Evolutionary conservation across 2,329 filamentous ascomycete genomes (phyloP).

Genomic region (Dactylella cylindrospora): DNA sequence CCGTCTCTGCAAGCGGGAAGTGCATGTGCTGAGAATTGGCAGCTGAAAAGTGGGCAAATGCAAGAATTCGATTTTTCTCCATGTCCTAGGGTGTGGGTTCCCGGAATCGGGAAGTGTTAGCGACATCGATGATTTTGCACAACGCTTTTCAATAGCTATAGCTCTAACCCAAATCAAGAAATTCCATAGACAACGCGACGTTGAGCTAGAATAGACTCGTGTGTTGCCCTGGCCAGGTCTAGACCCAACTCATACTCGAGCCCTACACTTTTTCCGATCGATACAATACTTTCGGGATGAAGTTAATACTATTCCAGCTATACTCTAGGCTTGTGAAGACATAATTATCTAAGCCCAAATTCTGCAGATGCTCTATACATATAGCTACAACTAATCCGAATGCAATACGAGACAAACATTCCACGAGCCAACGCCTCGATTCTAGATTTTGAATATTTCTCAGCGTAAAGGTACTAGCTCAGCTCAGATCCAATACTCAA

Average conservation of each 20-base stretch:
- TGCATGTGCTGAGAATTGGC: background rate
- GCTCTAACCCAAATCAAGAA: too few species aligned
- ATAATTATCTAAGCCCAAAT: too few species aligned
- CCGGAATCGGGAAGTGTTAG: slow-evolving; percentile 36
- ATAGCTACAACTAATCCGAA: too few species aligned
- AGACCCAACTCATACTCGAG: slow-evolving; percentile 8
- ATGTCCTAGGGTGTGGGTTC: slow-evolving; percentile 20
- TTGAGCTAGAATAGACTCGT: too few species aligned
- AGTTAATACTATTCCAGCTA: too few species aligned
- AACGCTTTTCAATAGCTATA: too few species aligned
- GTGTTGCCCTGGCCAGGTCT: slow-evolving; percentile 3
- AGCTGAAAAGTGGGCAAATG: too few species aligned
- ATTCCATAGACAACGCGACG: too few species aligned
- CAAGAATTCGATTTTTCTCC: slow-evolving; percentile 4
- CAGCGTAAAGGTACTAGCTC: background rate
- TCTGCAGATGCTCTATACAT: too few species aligned
- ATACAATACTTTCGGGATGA: too few species aligned
- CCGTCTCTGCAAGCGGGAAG: background rate
- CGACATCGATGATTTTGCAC: slow-evolving; percentile 24
- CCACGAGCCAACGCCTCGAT: background rate
- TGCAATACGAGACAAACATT: background rate
- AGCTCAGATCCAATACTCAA: slow-evolving; percentile 58
- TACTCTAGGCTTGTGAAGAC: too few species aligned
- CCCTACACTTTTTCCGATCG: background rate
- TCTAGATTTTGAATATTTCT: background rate